These are phyloP conservation scores for Cercophora scortea DNA, from an alignment of 495 filamentous ascomycete genomes.

Conservation along the genomic window DNA sequence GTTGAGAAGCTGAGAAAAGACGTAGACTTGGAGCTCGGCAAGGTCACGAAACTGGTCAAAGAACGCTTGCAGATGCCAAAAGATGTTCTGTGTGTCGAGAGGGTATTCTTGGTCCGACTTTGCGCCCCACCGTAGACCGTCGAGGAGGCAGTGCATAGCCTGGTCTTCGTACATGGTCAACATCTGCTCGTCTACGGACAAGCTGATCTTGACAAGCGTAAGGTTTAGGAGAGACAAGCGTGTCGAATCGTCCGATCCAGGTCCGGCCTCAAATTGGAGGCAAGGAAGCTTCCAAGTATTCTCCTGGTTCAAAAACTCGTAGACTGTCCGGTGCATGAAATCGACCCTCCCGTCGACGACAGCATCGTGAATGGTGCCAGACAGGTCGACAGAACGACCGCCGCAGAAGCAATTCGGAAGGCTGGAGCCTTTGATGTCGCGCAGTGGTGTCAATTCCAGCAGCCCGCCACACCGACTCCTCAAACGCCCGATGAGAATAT, in stretches of 20 bases:
- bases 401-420: neutral
- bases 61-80: neutral
- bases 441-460: slow-evolving; percentile 3
- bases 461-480: slow-evolving; percentile 14
- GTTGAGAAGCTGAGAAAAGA: no score
- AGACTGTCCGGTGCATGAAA: slow-evolving; percentile 20
- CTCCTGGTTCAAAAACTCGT: slow-evolving; percentile 12
- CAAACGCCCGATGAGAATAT: slow-evolving; percentile 8
- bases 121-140: no score
- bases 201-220: neutral
- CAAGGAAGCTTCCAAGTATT: slow-evolving; percentile 2
- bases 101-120: no score
- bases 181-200: neutral
- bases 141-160: neutral
- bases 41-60: neutral
- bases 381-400: neutral
- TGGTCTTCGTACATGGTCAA: neutral
- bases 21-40: neutral
- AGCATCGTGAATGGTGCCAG: neutral
- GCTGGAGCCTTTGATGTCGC: neutral
- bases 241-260: neutral
- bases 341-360: slow-evolving; percentile 2
- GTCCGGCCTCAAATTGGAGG: neutral
- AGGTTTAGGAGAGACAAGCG: neutral
- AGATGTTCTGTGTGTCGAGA: neutral